phyloP scores from a whole-genome alignment of 1,284 basidiomycete genomes.

The Inonotus obliquus region DNA sequence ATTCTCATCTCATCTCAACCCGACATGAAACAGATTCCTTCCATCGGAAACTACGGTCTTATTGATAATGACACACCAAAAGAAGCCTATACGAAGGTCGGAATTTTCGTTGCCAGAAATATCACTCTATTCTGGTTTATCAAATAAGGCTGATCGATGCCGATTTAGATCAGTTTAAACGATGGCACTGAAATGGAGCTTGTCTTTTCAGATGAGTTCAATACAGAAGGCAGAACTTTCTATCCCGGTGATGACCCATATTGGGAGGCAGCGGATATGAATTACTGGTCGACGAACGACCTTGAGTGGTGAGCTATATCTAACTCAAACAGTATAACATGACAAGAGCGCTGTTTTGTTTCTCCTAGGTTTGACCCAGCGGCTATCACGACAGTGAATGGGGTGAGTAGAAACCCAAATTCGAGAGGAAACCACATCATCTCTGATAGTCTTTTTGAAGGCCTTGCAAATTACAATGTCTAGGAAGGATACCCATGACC shows the following conservation, averaged over 20 bases:
- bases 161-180: conserved; percentile 11
- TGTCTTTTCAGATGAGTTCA: conserved; percentile 81
- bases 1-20: not conserved
- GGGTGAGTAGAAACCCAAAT: conserved; percentile 24
- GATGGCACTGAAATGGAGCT: conserved; percentile 36
- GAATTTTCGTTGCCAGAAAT: not conserved
- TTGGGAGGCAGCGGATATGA: conserved; percentile 74
- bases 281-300: conserved; percentile 72
- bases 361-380: conserved; percentile 61
- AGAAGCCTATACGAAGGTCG: conserved; percentile 41
- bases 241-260: conserved; percentile 61
- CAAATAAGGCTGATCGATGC: not conserved
- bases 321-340: not conserved
- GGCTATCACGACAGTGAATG: conserved; percentile 48
- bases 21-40: conserved; percentile 36
- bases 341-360: not conserved
- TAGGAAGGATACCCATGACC: conserved; percentile 40
- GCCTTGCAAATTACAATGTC: conserved; percentile 24
- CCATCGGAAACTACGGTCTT: conserved; percentile 52
- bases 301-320: conserved; percentile 49
- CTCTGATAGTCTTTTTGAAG: not conserved
- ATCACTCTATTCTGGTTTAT: not conserved
- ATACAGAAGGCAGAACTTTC: conserved; percentile 67
- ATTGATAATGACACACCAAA: conserved; percentile 66
- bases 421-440: not conserved